Conservation (phyloP, 2,329 filamentous ascomycete genomes). For the Thelonectria discophora region DNA sequence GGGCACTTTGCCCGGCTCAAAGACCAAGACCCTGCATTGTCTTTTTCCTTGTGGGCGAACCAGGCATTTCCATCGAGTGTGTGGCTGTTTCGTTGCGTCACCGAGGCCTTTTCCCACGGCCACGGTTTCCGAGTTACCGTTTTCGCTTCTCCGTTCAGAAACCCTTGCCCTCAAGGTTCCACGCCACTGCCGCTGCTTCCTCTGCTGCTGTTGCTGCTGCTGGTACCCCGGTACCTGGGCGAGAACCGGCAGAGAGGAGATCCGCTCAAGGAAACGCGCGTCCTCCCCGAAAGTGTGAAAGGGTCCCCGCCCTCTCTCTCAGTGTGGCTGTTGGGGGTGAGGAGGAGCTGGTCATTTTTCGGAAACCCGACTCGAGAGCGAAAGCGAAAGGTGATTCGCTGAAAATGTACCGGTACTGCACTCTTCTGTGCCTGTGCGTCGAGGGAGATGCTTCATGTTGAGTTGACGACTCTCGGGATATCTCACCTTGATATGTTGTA, state of each 20-base stretch:
- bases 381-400: constrained; percentile 1
- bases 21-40: too few species aligned
- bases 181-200: neutral
- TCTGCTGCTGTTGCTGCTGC: neutral
- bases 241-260: constrained; percentile 22
- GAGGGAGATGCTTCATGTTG: neutral
- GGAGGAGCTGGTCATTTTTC: neutral
- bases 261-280: constrained; percentile 36
- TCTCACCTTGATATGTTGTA: neutral
- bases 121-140: neutral
- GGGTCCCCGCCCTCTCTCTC: neutral
- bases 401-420: neutral
- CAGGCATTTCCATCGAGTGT: neutral
- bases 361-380: neutral
- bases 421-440: neutral
- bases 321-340: neutral
- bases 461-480: neutral
- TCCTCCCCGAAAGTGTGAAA: constrained; percentile 17
- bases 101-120: neutral
- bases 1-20: too few species aligned
- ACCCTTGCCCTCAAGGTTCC: neutral
- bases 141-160: neutral
- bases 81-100: constrained; percentile 18
- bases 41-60: neutral
- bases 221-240: neutral